Evolutionary conservation across 371 early-diverging fungal genomes (phyloP).

Genomic region (Amoeboaphelidium occidentale): DNA sequence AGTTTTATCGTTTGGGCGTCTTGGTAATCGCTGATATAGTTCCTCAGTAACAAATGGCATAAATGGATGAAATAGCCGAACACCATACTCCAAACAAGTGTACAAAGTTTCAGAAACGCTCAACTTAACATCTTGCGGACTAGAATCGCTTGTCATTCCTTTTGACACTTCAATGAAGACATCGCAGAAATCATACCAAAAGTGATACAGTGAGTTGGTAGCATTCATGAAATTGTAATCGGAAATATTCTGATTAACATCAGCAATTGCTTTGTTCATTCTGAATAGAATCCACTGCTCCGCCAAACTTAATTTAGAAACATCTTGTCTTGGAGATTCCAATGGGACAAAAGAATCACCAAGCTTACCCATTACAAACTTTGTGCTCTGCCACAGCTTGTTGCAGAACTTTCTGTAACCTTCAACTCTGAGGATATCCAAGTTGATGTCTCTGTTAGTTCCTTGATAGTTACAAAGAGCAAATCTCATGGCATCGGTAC

Average conservation of each 20-base stretch:
- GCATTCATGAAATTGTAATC: constrained; percentile 88
- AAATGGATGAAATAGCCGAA: constrained; percentile 90
- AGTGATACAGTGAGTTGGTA: constrained; percentile 65
- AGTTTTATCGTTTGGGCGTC: constrained; percentile 30
- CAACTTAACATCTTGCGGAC: neutral
- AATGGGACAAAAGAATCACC: constrained; percentile 52
- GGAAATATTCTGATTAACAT: constrained; percentile 44
- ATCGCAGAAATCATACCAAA: constrained; percentile 96
- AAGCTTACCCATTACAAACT: constrained; percentile 75
- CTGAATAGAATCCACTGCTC: constrained; percentile 85
- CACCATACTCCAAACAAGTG: constrained; percentile 73
- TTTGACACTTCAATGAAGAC: constrained; percentile 55
- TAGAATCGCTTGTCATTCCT: neutral
- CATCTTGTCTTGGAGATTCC: constrained; percentile 6
- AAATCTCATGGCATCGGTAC: constrained; percentile 97
- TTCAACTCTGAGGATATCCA: constrained; percentile 88
- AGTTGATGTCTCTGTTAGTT: constrained; percentile 79
- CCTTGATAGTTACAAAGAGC: constrained; percentile 80
- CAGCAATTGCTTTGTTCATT: constrained; percentile 53
- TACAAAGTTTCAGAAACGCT: constrained; percentile 36
- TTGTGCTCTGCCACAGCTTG: constrained; percentile 98
- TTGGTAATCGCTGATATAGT: constrained; percentile 75
- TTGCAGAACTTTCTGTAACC: constrained; percentile 99
- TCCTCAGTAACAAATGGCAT: constrained; percentile 99
- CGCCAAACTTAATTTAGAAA: constrained; percentile 42